Base-by-base conservation (phyloP, 2,329 filamentous ascomycete species). In the Curvularia sp. region DNA sequence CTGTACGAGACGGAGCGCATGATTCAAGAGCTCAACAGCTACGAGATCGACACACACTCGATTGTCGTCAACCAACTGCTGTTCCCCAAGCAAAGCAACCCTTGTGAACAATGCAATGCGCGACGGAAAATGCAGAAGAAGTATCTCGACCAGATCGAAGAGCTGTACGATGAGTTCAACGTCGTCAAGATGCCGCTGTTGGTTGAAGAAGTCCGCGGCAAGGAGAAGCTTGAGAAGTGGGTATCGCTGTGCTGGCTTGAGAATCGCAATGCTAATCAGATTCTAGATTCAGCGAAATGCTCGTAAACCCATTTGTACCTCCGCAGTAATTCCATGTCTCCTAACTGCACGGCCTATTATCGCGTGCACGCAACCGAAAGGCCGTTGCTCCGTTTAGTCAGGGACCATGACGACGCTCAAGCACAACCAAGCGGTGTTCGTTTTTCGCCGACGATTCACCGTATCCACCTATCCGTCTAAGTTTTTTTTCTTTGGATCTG, bases 1-100 rank as follows among this genome's bases (percentile, higher is more conserved):
- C 85, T 99, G 52, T 99, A 99, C 82, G 95, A 99, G 85, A 99
- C 95, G 62, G 95, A 99, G 84, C 91, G 95, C 72, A 98, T 99
- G 95, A 98, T 99, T 71, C 95, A 99, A 84, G 95, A 99, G 82
- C 84, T 99, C 61, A 89, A 92, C 48, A 90, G 86, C 77, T 99
- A 97, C 81, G 84, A 89, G 73, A 99, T 99, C 76, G 95, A 99
- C 78, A 97, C 94, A 6, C 95, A 98, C 81, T 88, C 90, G 75
- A 98, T 99, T 76, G 95, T 99, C 46, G 95, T 99, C 72, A 99
- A 99, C 80, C 95, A 99, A 84, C 85, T 99, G 67, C 83, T 99
- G 56, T 99, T 97, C 82, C 95, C 95, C 18, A 91, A 91, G 78
- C 85, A 89, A 66, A 89, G 88, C 53, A 96, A 90, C 75, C 85